Conservation (phyloP, 257 asterid species). For the Solanum clarkiae region DNA sequence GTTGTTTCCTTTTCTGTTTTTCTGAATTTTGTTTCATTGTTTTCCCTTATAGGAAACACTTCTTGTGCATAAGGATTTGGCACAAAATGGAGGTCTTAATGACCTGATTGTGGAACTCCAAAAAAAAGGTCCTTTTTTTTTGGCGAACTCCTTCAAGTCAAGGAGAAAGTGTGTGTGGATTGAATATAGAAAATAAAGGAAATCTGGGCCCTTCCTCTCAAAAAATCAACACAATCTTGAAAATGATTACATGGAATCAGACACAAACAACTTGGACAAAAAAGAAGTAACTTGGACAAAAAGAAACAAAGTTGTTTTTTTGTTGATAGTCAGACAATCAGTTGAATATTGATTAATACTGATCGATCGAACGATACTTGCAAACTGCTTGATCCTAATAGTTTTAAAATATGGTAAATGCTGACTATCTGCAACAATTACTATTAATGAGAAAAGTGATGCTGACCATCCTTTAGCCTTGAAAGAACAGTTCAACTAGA, state of each 20-base stretch:
- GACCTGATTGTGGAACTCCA: conserved; percentile 54
- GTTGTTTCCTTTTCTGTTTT: not conserved
- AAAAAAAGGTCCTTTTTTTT: conserved; percentile 31
- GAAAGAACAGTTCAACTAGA: not conserved
- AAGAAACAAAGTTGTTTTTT: not conserved
- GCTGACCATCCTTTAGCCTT: not conserved
- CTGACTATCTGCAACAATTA: not conserved
- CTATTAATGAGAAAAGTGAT: not conserved
- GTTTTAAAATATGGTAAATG: not conserved
- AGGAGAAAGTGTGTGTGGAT: not conserved
- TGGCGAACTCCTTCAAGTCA: not conserved
- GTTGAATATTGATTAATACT: not conserved
- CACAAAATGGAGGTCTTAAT: conserved; percentile 28
- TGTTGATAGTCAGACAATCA: not conserved
- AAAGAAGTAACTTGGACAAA: not conserved
- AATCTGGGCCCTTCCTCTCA: not conserved
- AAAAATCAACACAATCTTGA: not conserved
- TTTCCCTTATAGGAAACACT: conserved; percentile 51
- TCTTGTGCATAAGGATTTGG: conserved; percentile 58
- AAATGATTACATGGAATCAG: not conserved
- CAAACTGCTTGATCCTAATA: not conserved
- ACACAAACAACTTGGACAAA: not conserved
- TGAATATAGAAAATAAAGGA: not conserved
- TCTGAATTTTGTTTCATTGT: not conserved
- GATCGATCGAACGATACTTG: not conserved